Base-by-base conservation (phyloP, 2,329 filamentous ascomycete species). In the Metarhizium sp. region DNA sequence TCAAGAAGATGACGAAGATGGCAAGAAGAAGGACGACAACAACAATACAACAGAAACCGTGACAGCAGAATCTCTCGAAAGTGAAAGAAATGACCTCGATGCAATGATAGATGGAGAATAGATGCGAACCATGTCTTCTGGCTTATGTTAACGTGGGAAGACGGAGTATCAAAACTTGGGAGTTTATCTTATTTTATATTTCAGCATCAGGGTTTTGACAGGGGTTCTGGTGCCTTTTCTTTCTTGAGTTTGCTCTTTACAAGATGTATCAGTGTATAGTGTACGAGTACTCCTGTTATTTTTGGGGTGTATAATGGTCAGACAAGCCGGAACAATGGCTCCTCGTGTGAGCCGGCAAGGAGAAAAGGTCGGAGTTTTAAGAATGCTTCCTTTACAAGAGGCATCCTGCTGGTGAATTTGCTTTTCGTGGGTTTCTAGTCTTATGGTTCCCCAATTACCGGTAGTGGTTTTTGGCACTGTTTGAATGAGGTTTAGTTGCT, bases 1-100 rank as follows among this genome's bases (percentile, higher is more conserved):
- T 56, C 73, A 77, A 55, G 75, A 78, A 16, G 75, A 79, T 29
- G 77, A 79, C 4, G 74, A 76, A 14, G 68, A 69, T 54, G 66
- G 55, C 10, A 75, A 74, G 61, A 69, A 68, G 59, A 70, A 70
- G 48, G 66, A 69, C 4, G 25, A 25, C 36, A 52, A 51, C 6
- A 54, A 47, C 2, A 58, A 59, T 34, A 53, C 57, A n/a, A 66
- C 71, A 34, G 65, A 63, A 18, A 62, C 63, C 14, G 68, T 75
- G 51, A 75, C 73, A 38, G 69, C 73, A 25, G 74, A 72, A 51
- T 73, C 71, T 30, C 62, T 76, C 42, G 74, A 76, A 61, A 73
- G 64, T 54, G 74, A 77, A 65, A 69, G 74, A 45, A 76, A 76
- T 54, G 74, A 70, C n/a, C 67, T 76, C 60, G 74, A 77, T 54